These are phyloP conservation scores for Apiotrichum sp. DNA, from an alignment of 1,284 basidiomycete species.

Conservation along the genomic window DNA sequence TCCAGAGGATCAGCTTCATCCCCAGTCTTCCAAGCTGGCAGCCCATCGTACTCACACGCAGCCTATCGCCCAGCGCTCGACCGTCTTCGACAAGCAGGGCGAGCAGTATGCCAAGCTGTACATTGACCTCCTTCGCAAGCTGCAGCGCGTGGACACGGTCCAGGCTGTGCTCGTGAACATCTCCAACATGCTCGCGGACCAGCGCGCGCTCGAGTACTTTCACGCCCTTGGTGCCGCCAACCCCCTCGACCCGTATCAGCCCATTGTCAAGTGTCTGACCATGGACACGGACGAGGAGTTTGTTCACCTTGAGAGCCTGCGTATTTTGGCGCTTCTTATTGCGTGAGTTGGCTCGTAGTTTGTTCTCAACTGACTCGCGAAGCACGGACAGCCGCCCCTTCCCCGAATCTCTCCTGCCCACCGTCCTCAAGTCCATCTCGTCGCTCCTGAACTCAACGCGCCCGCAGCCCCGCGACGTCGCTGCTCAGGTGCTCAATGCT, in stretches of 20 bases:
- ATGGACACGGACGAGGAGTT: constrained; percentile 75
- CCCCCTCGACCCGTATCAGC: constrained; percentile 74
- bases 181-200: constrained; percentile 68
- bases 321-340: constrained; percentile 81
- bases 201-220: constrained; percentile 58
- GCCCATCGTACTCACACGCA: constrained; percentile 35
- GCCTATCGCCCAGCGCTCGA: constrained; percentile 63
- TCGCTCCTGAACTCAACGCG: constrained; percentile 55
- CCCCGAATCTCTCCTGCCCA: constrained; percentile 55
- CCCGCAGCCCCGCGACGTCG: constrained; percentile 68
- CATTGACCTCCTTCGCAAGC: constrained; percentile 83
- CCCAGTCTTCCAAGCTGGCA: no score
- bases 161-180: constrained; percentile 88
- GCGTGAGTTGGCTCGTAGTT: constrained; percentile 49
- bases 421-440: constrained; percentile 62
- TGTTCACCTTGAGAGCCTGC: constrained; percentile 78
- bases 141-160: constrained; percentile 87
- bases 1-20: no score
- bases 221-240: constrained; percentile 32
- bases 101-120: constrained; percentile 81
- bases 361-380: not conserved
- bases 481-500: constrained; percentile 81
- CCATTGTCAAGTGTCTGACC: constrained; percentile 76
- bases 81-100: constrained; percentile 69
- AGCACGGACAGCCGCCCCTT: constrained; percentile 49